Base-by-base conservation (phyloP, 257 asterid species). In the Penstemon davidsonii region DNA sequence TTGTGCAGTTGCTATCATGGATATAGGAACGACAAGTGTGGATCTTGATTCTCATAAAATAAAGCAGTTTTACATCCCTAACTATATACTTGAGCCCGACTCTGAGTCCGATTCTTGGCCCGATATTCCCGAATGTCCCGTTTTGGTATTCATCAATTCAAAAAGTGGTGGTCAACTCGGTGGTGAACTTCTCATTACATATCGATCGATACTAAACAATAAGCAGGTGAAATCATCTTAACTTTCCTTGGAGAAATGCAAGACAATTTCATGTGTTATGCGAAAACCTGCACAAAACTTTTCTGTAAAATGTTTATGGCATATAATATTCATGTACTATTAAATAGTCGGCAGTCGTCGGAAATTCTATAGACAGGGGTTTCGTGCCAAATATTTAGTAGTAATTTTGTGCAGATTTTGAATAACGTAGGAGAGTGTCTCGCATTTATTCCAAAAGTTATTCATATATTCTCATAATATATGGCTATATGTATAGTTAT, bases 121-220 rank as follows among this genome's bases (percentile, higher is more conserved):
- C 54, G 62, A 59, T 72, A 70, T 63, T 51, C 92, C 97, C 3
- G 81, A 77, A 46, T 90, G 92, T 74, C 98, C 97, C 4, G 95
- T 90, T 74, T 72, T 92, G 46, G 97, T 92, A 44, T 92, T 92
- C 71, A 80, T 92, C 81, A 92, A 92, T 78, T 86, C 98, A 41
- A 87, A 49, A 79, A 93, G 98, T 70, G 97, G 97, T 54, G 97
- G 98, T 69, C 98, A 93, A 80, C 88, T 93, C 25, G 97, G 98
- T 56, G 97, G 94, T 46, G 86, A 86, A 70, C 96, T 93, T 79
- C 92, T 93, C 40, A 3, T 74, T 38, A 85, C 96, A 12, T 90
- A 78, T 53, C 83, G 85, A n/a, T 74, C 87, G 64, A 76, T 93
- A 68, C 82, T 93, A 47, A 86, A 93, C 77, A 64, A 73, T 52